Percentiles rank a stretch among this genome's conserved stretches.
These are phyloP conservation scores for Physaria fendleri DNA, from an alignment of 345 rosid species.

Conservation along the genomic window DNA sequence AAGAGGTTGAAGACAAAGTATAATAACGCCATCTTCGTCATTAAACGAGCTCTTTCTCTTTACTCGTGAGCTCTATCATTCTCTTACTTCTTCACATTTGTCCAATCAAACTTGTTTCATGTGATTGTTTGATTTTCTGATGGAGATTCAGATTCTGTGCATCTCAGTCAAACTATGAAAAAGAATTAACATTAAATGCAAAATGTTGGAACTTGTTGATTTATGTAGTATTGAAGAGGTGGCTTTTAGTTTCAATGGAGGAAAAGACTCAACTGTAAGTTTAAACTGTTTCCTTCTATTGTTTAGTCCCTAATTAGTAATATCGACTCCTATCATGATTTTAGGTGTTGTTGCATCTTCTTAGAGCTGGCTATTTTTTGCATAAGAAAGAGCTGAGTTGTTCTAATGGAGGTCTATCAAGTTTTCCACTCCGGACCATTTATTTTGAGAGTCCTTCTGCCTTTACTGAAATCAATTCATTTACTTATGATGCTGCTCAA, in stretches of 20 bases:
- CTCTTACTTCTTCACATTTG: too few species aligned
- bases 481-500: conserved; percentile 77
- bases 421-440: conserved; percentile 80
- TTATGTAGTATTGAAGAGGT: conserved; percentile 78
- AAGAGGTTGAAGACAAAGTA: conserved; percentile 88
- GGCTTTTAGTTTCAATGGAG: conserved; percentile 98
- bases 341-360: conserved; percentile 89
- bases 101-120: too few species aligned
- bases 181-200: too few species aligned
- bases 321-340: conserved; percentile 22
- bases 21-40: conserved; percentile 81
- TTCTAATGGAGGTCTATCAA: conserved; percentile 50
- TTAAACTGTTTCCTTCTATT: conserved; percentile 1
- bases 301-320: conserved; percentile 20
- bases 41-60: conserved; percentile 77
- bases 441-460: conserved; percentile 87
- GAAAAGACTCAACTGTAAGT: conserved; percentile 96
- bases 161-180: too few species aligned
- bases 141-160: too few species aligned
- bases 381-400: conserved; percentile 50
- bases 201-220: conserved; percentile 15
- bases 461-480: conserved; percentile 82
- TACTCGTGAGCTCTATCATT: conserved; percentile 74
- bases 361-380: conserved; percentile 85
- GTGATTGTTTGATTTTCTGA: too few species aligned